Conservation (phyloP, 768 basidiomycete species). For the Suillus cothurnatus region DNA sequence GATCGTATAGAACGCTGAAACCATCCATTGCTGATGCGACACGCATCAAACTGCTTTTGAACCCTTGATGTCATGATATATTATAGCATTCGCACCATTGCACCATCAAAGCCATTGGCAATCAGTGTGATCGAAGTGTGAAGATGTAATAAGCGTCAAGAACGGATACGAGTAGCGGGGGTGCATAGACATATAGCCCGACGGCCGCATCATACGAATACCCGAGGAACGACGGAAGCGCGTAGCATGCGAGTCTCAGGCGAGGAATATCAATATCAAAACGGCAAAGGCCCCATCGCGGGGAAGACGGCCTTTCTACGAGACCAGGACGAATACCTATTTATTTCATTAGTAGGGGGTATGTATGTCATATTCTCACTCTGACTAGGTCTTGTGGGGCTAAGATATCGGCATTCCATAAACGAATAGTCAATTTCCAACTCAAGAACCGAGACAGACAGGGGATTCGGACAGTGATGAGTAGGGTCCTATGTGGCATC, state of each 20-base stretch:
- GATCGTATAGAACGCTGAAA: neutral
- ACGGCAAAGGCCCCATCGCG: neutral
- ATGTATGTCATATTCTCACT: neutral
- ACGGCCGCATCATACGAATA: neutral
- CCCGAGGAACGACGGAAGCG: conserved; percentile 6
- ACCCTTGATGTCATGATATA: neutral
- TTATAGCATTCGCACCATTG: neutral
- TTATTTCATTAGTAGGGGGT: neutral
- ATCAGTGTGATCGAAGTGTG: neutral
- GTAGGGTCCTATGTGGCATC: neutral
- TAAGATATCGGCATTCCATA: neutral
- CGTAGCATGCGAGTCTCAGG: conserved; percentile 2
- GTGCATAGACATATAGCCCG: too few species aligned
- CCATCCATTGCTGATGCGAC: neutral
- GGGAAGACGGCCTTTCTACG: neutral
- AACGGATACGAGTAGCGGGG: neutral
- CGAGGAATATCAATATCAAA: neutral
- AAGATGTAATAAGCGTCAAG: neutral
- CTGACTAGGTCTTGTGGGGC: neutral
- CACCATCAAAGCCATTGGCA: neutral
- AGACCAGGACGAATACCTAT: neutral
- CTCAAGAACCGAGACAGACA: neutral
- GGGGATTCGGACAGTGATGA: neutral
- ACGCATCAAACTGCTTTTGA: neutral
- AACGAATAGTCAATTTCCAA: neutral